A percentile compares a stretch with the other conserved stretches of the same genome.
These are phyloP conservation scores for Pythium pyrilobum DNA, from an alignment of 352 stramenopile species.

Conservation along the genomic window DNA sequence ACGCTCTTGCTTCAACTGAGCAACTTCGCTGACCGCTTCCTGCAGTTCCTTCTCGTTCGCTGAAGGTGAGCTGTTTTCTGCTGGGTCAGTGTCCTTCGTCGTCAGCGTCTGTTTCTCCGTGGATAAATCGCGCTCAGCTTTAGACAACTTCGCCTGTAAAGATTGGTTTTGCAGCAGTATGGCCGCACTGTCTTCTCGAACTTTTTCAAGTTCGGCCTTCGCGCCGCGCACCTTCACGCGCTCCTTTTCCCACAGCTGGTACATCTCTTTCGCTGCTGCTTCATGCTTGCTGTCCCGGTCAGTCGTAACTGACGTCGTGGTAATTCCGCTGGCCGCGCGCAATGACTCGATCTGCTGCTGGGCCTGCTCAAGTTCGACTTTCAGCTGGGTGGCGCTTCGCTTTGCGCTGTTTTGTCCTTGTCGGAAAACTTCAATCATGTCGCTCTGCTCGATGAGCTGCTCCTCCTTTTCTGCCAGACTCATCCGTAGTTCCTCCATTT, in stretches of 20 bases:
- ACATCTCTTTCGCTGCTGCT: conserved; percentile 21
- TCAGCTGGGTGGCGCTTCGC: conserved; percentile 6
- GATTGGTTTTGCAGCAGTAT: neutral
- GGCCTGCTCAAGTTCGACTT: neutral
- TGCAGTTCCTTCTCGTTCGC: neutral
- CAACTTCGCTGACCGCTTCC: neutral
- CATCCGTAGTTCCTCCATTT: conserved; percentile 20
- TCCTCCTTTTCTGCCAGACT: conserved; percentile 20
- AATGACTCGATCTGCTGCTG: neutral
- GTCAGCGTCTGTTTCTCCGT: too few relatives aligned
- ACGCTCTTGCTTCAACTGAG: neutral
- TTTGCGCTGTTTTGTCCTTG: conserved; percentile 18
- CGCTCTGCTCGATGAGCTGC: conserved; percentile 24
- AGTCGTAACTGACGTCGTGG: neutral
- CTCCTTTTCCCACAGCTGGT: conserved; percentile 25
- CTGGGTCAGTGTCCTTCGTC: too few relatives aligned
- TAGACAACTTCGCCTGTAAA: neutral
- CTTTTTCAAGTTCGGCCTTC: conserved; percentile 2
- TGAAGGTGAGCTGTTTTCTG: too few relatives aligned
- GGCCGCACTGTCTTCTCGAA: neutral
- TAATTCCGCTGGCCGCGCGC: neutral
- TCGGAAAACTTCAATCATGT: conserved; percentile 28
- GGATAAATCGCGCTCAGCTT: neutral
- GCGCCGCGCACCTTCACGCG: conserved; percentile 16
- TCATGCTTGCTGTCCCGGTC: conserved; percentile 11